Base-by-base conservation (phyloP, 2,329 filamentous ascomycete species). In the Aspergillus thermomutatus region DNA sequence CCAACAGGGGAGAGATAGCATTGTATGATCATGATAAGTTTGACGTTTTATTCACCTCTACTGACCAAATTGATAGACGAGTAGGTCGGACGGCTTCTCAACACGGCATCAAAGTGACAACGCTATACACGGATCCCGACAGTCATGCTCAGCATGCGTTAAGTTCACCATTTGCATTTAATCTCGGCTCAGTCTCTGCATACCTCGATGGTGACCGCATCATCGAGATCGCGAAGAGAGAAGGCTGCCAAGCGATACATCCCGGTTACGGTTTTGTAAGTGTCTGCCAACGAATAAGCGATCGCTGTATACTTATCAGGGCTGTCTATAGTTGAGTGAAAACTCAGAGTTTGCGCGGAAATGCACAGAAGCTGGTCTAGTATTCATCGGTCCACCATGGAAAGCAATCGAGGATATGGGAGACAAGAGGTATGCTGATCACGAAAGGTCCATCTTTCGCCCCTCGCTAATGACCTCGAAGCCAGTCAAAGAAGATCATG, bases 1-100 rank as follows among this genome's bases (percentile, higher is more conserved):
- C 94, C 53, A 99, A 99, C 73, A 88, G 94, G 66, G 94, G 94
- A 66, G 94, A 99, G 77, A 99, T 99, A 66, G 94, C 94, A 50
- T 82, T 99, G 72, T 83, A 72, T 62, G 78, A 66, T 45, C 34
- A 5, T 11, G 27, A 10, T 1, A 21, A 14, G 41, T 19, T 5
- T 46, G 40, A n/a, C 5, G 5, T 14, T 21, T 7, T 57, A 54
- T 62, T 61, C 45, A 45, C 51, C 19, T 56, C 65, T 47, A 60
- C 49, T 54, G 14, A 26, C 31, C 43, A 17, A 21, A 23, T 26
- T 23, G 37, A 25, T 43, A 83, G 81, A 60, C 90, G 94, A 64
- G 94, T 99, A 64, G 89, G 92, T 64, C 86, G 87, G 64, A 99
- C 94, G 23, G 94, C 94, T 34, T 83, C 90, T 51, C 86, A 89